These are phyloP conservation scores for Ilex paraguariensis DNA, from an alignment of 305 asterid genomes.

Conservation along the genomic window DNA sequence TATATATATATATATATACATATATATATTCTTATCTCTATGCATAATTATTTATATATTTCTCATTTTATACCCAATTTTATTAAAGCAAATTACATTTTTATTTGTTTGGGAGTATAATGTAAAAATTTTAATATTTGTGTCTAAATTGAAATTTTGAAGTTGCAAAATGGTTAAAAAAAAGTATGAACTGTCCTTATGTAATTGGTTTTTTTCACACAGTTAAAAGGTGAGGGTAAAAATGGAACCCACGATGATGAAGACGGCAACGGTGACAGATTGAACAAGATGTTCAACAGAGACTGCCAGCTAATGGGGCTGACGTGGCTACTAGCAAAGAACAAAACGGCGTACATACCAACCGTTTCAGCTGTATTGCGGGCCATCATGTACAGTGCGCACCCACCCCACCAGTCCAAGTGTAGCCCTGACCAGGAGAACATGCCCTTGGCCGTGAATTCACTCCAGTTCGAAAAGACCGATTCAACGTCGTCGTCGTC, in stretches of 20 bases:
- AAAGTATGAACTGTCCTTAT: constrained; percentile 16
- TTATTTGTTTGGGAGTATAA: too few species aligned
- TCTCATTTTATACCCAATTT: too few species aligned
- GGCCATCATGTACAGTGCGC: constrained; percentile 91
- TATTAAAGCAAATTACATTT: too few species aligned
- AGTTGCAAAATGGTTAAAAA: too few species aligned
- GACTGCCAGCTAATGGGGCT: constrained; percentile 98
- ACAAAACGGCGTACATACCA: constrained; percentile 96
- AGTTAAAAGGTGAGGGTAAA: constrained; percentile 68
- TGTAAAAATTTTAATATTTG: too few species aligned
- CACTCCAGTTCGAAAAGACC: constrained; percentile 68
- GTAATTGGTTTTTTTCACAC: background rate
- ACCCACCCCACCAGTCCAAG: constrained; percentile 69
- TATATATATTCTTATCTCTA: too few species aligned
- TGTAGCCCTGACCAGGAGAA: constrained; percentile 99
- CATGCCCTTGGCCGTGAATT: constrained; percentile 99
- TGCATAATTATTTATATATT: too few species aligned
- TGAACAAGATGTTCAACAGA: constrained; percentile 60
- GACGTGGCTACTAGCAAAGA: constrained; percentile 94
- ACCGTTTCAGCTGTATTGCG: constrained; percentile 96
- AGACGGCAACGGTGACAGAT: constrained; percentile 42
- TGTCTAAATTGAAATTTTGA: too few species aligned
- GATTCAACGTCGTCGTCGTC: constrained; percentile 35
- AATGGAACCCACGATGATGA: constrained; percentile 41
- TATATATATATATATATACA: too few species aligned